Evolutionary conservation across 2,329 filamentous ascomycete genomes (phyloP), one percentile per base, ranked within the genome.

Genomic region (Teratosphaeria viscida): DNA sequence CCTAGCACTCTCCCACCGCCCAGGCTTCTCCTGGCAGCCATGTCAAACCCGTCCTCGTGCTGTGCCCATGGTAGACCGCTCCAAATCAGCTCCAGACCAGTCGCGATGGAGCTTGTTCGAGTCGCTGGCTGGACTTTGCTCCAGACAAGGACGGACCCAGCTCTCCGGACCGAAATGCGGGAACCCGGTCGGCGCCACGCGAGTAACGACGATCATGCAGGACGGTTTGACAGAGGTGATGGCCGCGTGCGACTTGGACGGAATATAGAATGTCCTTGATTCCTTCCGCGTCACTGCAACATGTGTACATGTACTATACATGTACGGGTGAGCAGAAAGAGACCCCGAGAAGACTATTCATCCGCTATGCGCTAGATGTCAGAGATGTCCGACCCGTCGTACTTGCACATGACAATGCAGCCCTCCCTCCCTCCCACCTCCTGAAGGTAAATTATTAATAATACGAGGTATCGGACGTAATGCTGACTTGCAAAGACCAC

Each of bases 1-100:
- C 92, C 92, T 69, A 96, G 79, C 71, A 96, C 86, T 78, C 92
- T 86, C 74, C 92, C 92, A 76, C 92, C 92, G 76, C 92, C 92
- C 74, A 96, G 83, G 62, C 75, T 77, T 80, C 88, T 54, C 53
- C 27, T 54, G 11, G 27, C 5, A 32, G 53, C 27, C 53, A 54
- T 54, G 3, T 26, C 16, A 54, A n/a, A 29, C 23, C 12, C 26
- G 19, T 32, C n/a, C 53, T 49, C 8, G 8, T 16, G 10, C 7
- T 10, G 43, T 8, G 19, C 19, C 43, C 43, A 49, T 49, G 19
- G 43, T n/a, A 26, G 43, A 8, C n/a, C 43, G 19, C 19, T 11
- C 7, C 43, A 16, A n/a, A n/a, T 49, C n/a, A 49, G 43, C n/a
- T 49, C 37, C n/a, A 49, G 26, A 7, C 16, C 43, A 23, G 19